phyloP scores from a whole-genome alignment of 2,329 filamentous ascomycete genomes.

The Ophiocordyceps camponoti-saundersi region DNA sequence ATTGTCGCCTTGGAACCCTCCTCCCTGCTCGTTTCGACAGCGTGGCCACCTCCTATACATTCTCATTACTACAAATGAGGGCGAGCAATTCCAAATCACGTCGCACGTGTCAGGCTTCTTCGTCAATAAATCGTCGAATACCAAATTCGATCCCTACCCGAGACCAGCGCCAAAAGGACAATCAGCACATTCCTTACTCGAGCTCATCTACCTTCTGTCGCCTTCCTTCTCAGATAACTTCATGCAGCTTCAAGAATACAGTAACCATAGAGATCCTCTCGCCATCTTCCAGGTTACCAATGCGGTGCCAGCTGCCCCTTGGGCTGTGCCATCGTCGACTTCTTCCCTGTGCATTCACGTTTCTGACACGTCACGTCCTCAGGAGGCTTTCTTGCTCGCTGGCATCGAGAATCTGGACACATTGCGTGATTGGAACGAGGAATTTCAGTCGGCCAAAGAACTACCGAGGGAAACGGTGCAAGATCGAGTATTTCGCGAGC shows the following conservation, averaged over 20 bases:
- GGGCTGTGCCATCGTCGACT: conserved; percentile 60
- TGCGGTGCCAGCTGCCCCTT: conserved; percentile 78
- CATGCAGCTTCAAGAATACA: conserved; percentile 63
- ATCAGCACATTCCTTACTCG: conserved; percentile 72
- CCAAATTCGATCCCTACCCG: conserved; percentile 85
- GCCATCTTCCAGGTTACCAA: conserved; percentile 94
- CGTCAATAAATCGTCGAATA: conserved; percentile 89
- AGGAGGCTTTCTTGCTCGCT: conserved; percentile 80
- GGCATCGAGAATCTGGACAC: conserved; percentile 91
- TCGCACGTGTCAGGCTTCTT: conserved; percentile 90
- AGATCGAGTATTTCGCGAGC: conserved; percentile 88
- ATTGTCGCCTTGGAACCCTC: conserved; percentile 90
- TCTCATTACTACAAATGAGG: conserved; percentile 76
- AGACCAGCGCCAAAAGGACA: conserved; percentile 61
- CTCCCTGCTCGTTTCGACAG: conserved; percentile 77
- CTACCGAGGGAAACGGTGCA: conserved; percentile 86
- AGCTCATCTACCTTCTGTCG: conserved; percentile 62
- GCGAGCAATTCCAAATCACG: conserved; percentile 88
- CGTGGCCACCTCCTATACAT: conserved; percentile 89
- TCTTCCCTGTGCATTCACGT: conserved; percentile 54
- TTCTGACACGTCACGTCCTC: conserved; percentile 71
- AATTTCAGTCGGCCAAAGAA: conserved; percentile 93
- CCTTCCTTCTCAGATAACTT: conserved; percentile 69
- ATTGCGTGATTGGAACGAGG: conserved; percentile 95
- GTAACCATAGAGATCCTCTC: conserved; percentile 71